Evolutionary conservation across 2,329 filamentous ascomycete species (phyloP).

Genomic region (Xylaria sp.): DNA sequence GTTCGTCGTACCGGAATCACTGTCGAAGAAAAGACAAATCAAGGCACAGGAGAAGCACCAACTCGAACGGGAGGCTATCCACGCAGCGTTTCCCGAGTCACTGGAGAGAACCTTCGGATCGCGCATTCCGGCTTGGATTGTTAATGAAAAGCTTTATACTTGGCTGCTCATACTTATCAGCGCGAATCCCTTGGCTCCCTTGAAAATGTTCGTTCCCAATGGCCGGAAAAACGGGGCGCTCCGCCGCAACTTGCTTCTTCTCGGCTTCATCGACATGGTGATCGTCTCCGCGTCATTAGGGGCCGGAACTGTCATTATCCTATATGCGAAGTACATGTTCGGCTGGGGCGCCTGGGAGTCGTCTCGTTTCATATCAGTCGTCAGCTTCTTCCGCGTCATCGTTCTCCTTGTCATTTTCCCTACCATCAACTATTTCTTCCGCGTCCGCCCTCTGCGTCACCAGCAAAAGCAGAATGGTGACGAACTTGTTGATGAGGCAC

Average conservation of each 20-base stretch:
- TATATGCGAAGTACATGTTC: conserved; percentile 78
- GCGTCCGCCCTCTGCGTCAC: conserved; percentile 46
- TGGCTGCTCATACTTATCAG: conserved; percentile 37
- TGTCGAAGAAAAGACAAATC: conserved; percentile 66
- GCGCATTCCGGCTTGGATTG: conserved; percentile 19
- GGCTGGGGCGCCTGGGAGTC: conserved; percentile 77
- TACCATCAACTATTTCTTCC: conserved; percentile 68
- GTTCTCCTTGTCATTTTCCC: conserved; percentile 73
- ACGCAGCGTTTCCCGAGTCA: conserved; percentile 21
- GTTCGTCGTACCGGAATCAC: conserved; percentile 75
- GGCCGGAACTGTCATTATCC: conserved; percentile 70
- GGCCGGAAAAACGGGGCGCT: conserved; percentile 58
- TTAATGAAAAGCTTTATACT: conserved; percentile 24
- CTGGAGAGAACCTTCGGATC: conserved; percentile 19
- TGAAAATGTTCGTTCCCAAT: conserved; percentile 71
- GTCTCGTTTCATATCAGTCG: conserved; percentile 72
- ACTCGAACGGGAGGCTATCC: conserved; percentile 37
- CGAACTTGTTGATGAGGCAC: conserved; percentile 40
- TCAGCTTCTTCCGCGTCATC: conserved; percentile 70
- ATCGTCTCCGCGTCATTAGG: conserved; percentile 80
- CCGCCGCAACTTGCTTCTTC: conserved; percentile 73
- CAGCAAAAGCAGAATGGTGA: conserved; percentile 37
- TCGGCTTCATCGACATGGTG: conserved; percentile 75
- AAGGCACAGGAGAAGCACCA: conserved; percentile 64
- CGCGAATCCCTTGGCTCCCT: conserved; percentile 67